Conservation (phyloP, 768 basidiomycete genomes). For the Gymnopilus dilepis region DNA sequence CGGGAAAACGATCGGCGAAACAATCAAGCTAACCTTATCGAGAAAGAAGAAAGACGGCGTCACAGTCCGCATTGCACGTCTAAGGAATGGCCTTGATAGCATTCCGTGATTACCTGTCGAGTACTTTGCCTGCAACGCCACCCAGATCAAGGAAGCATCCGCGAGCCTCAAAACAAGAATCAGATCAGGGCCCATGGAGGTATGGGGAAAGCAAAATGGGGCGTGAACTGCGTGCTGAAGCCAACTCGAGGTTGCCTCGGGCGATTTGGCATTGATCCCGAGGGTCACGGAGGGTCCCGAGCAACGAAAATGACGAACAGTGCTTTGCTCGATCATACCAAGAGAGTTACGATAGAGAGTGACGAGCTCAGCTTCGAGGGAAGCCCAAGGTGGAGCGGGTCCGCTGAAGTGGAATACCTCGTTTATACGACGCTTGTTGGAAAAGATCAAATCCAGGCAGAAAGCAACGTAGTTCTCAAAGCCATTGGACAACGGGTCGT, state of each 20-base stretch:
- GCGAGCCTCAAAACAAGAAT: constrained; percentile 44
- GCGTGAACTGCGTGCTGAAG: constrained; percentile 35
- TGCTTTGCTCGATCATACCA: constrained; percentile 33
- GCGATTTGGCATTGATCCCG: constrained; percentile 42
- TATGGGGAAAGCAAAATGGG: constrained; percentile 47
- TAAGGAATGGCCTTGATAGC: constrained; percentile 35
- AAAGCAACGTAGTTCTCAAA: constrained; percentile 52
- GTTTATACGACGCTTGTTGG: constrained; percentile 32
- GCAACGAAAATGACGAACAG: constrained; percentile 32
- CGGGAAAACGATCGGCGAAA: background rate
- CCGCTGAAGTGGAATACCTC: constrained; percentile 45
- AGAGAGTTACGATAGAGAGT: constrained; percentile 33
- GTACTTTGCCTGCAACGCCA: constrained; percentile 47
- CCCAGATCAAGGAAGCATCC: constrained; percentile 44
- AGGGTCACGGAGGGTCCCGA: constrained; percentile 43
- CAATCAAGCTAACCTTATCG: constrained; percentile 40
- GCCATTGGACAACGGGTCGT: constrained; percentile 43
- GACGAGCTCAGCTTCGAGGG: constrained; percentile 42
- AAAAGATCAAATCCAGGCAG: constrained; percentile 46
- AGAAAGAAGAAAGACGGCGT: constrained; percentile 46
- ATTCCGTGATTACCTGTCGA: constrained; percentile 37
- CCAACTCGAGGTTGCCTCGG: constrained; percentile 40
- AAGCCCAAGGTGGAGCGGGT: constrained; percentile 39
- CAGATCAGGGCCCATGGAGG: constrained; percentile 48
- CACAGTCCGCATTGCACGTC: constrained; percentile 47